Conservation (phyloP, 768 basidiomycete genomes). For the Saitozyma sp. region DNA sequence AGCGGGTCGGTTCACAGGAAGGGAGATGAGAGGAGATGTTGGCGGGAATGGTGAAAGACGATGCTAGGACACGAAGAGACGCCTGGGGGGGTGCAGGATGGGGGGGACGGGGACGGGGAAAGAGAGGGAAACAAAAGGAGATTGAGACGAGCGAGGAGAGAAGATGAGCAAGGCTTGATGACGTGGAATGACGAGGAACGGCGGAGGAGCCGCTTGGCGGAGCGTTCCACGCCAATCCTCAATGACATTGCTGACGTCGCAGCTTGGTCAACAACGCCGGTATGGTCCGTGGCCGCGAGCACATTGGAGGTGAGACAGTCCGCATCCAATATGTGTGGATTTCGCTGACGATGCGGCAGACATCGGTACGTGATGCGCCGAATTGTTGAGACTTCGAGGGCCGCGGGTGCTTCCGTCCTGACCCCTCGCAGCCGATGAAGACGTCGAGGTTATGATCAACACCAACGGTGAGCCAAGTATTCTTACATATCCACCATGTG, state of each 20-base stretch:
- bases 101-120: no score
- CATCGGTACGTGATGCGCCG: slow-evolving; percentile 13
- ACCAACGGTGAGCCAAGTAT: slow-evolving; percentile 54
- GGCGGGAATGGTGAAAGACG: no score
- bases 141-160: no score
- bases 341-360: slow-evolving; percentile 10
- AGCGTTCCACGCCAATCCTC: no score
- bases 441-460: slow-evolving; percentile 79
- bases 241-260: neutral
- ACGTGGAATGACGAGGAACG: no score
- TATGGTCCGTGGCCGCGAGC: slow-evolving; percentile 82
- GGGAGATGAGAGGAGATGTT: neutral
- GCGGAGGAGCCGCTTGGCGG: no score
- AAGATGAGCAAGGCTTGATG: no score
- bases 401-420: neutral
- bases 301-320: slow-evolving; percentile 63
- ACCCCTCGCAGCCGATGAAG: slow-evolving; percentile 62
- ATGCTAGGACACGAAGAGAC: no score
- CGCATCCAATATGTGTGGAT: neutral
- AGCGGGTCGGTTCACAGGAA: neutral
- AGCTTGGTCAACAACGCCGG: slow-evolving; percentile 75
- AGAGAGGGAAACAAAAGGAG: no score
- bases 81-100: no score
- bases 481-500: neutral
- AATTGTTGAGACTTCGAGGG: neutral